Base-by-base conservation (phyloP, 805 yeast species). In the Wickerhamomyces xylosicus region DNA sequence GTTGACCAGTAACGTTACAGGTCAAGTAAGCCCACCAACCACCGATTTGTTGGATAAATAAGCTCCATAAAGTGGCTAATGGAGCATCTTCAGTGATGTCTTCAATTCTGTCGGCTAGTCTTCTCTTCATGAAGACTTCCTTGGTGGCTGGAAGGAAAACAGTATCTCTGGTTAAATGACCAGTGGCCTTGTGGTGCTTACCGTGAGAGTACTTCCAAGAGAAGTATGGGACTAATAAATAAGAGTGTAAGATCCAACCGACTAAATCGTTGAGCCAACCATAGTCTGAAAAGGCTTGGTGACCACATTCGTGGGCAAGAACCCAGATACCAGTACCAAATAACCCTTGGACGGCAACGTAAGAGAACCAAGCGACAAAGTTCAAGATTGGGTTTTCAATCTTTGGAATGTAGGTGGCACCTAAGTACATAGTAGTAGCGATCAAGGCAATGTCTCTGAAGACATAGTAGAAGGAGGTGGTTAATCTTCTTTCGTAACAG, bases 291-390 rank as follows among this genome's bases (percentile, higher is more conserved):
- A 85, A 85, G 18, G 95, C 95, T 50, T 77, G 81, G 59, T 85
- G 95, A 44, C 95, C 95, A 67, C 95, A 85, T 62, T 85, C 95
- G 61, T 85, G 95, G 38, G 94, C 92, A 63, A 85, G 56, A 37
- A 85, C 81, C 95, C 95, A 85, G 36, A 79, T 39, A 35, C 95
- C 95, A 22, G 87, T 79, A 42, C 79, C 78, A 43, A 81, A 73
- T 40, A 84, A 63, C 21, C 90, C 86, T 50, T 74, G 73, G 34
- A 63, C 54, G 39, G 69, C 53, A 16, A 75, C 59, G 54, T 81
- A 78, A 15, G 56, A 59, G 31, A 67, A 47, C 90, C 92, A 84
- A 36, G 73, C 71, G 7, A 63, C 56, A 41, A 71, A 69, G 46
- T 92, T 70, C 6, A 67, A 52, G 11, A 56, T 46, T 28, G 51